Percentiles rank a stretch among this genome's conserved stretches.
Evolutionary conservation across 805 yeast genomes (phyloP).

Genomic region (Candida stauntonica): DNA sequence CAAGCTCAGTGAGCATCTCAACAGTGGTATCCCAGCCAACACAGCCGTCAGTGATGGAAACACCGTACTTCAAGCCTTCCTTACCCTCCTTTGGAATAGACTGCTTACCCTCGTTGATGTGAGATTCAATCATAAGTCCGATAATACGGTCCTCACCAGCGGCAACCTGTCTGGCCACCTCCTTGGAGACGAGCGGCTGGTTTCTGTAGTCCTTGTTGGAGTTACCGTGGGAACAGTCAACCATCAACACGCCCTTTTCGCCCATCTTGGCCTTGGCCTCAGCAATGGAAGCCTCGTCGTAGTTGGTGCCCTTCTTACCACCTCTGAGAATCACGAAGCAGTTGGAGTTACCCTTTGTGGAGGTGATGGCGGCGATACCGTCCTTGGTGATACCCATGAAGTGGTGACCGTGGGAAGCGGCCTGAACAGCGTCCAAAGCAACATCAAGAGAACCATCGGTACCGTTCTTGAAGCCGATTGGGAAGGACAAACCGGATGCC

Average conservation of each 20-base stretch:
- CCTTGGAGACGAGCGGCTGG: slow-evolving; percentile 88
- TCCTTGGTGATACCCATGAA: slow-evolving; percentile 97
- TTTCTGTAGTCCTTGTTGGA: slow-evolving; percentile 90
- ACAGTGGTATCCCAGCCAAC: slow-evolving; percentile 89
- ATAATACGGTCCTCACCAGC: slow-evolving; percentile 76
- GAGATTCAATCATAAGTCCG: slow-evolving; percentile 95
- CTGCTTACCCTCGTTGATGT: slow-evolving; percentile 91
- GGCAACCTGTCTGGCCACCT: slow-evolving; percentile 77
- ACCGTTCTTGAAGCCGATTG: slow-evolving; percentile 97
- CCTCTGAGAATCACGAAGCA: slow-evolving; percentile 95
- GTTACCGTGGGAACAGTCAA: slow-evolving; percentile 98
- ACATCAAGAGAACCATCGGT: slow-evolving; percentile 93
- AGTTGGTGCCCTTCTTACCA: slow-evolving; percentile 91
- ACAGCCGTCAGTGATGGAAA: slow-evolving; percentile 96
- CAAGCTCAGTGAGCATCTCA: slow-evolving; percentile 69
- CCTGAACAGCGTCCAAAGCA: slow-evolving; percentile 90
- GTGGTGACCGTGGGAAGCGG: slow-evolving; percentile 90
- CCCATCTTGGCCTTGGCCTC: slow-evolving; percentile 66
- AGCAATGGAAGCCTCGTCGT: slow-evolving; percentile 72
- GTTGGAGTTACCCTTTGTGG: slow-evolving; percentile 92
- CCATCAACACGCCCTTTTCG: slow-evolving; percentile 60
- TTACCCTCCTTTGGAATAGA: slow-evolving; percentile 78
- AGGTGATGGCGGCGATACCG: slow-evolving; percentile 94
- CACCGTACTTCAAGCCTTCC: slow-evolving; percentile 80
- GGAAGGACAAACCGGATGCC: slow-evolving; percentile 98